phyloP scores from a whole-genome alignment of 768 basidiomycete species.

The Paxillus rubicundulus region DNA sequence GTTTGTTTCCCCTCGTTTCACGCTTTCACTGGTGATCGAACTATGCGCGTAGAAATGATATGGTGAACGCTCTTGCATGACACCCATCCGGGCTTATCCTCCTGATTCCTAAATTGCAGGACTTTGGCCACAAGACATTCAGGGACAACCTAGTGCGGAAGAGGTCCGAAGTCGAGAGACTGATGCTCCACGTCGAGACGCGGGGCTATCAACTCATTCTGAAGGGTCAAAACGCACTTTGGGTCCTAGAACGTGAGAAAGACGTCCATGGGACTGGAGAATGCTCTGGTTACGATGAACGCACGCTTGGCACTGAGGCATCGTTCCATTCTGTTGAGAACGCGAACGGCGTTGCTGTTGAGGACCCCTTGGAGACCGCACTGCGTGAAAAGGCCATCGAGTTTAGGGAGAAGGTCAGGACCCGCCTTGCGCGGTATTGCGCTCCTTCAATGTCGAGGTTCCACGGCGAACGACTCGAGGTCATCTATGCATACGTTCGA shows the following conservation, averaged over 20 bases:
- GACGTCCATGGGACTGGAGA: conserved; percentile 15
- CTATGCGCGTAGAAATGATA: conserved; percentile 17
- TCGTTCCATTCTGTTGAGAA: conserved; percentile 13
- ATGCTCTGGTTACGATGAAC: conserved; percentile 21
- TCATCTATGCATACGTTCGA: conserved; percentile 37
- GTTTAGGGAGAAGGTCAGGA: conserved; percentile 33
- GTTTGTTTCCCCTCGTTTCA: not conserved
- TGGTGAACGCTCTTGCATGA: conserved; percentile 10
- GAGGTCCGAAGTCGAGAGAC: conserved; percentile 28
- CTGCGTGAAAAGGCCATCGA: conserved; percentile 32
- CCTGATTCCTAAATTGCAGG: conserved; percentile 20
- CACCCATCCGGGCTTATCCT: not conserved
- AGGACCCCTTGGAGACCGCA: conserved; percentile 35
- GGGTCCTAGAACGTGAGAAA: conserved; percentile 33
- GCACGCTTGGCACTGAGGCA: not conserved
- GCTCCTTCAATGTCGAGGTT: conserved; percentile 30
- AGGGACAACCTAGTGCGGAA: conserved; percentile 35
- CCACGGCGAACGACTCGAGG: conserved; percentile 32
- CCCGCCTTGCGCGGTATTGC: conserved; percentile 34
- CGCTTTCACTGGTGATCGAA: not conserved
- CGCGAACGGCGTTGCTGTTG: conserved; percentile 1
- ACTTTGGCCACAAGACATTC: conserved; percentile 40
- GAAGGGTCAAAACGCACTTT: conserved; percentile 33
- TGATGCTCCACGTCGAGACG: conserved; percentile 32
- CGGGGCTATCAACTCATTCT: conserved; percentile 37